phyloP scores from a whole-genome alignment of 2,329 filamentous ascomycete species.

The Penicillium sp. region DNA sequence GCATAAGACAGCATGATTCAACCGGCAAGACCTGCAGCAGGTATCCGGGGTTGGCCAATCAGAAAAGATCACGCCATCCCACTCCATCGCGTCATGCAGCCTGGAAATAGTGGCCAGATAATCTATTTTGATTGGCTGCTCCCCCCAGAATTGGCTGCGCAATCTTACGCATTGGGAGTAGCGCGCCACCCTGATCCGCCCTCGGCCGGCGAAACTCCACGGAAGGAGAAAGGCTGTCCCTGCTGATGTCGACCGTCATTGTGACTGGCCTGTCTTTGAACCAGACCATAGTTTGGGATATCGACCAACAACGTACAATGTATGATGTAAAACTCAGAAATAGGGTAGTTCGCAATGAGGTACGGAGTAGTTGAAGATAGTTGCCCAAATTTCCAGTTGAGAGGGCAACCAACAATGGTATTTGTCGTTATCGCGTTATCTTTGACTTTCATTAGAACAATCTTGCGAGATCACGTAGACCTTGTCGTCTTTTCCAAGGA shows the following conservation, averaged over 20 bases:
- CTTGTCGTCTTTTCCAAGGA: conserved; percentile 18
- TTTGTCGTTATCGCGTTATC: conserved; percentile 2
- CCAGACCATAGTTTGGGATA: conserved; percentile 1
- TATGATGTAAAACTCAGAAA: neutral
- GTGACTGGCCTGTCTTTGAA: conserved; percentile 6
- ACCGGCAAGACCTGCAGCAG: conserved; percentile 21
- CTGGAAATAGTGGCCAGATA: conserved; percentile 31
- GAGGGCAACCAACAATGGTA: conserved; percentile 5
- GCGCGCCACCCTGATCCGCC: conserved; percentile 33
- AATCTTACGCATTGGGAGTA: conserved; percentile 27
- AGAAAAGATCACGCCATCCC: conserved; percentile 27
- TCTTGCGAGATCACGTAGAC: conserved; percentile 7
- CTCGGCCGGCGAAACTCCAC: conserved; percentile 17
- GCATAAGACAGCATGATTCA: neutral
- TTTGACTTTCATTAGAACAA: neutral
- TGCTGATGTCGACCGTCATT: conserved; percentile 11
- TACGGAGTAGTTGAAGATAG: neutral
- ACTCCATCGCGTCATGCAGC: conserved; percentile 36
- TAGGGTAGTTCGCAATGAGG: neutral
- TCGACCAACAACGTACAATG: neutral
- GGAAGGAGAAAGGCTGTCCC: conserved; percentile 7
- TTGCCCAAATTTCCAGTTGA: neutral
- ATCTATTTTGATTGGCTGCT: conserved; percentile 23
- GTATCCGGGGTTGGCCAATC: conserved; percentile 19
- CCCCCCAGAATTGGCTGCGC: conserved; percentile 26